Percentiles rank a stretch among this genome's conserved stretches.
Conservation (phyloP, 192 early-diverging fungal species). For the Entrophospora sp. region DNA sequence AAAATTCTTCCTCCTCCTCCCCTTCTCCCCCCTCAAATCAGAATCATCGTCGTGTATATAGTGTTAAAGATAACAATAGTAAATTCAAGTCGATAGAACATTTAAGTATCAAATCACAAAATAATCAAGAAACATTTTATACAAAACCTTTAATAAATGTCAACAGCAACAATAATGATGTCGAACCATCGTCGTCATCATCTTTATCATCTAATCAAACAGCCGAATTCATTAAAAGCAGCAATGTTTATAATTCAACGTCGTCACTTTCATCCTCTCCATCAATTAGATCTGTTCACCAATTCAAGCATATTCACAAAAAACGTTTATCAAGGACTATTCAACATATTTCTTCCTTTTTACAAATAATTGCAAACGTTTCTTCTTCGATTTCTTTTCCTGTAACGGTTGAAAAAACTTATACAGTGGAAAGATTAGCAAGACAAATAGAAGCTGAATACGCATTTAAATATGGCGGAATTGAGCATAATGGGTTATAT, state of each 20-base stretch:
- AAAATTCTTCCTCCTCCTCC: background rate
- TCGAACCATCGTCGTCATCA: too few species aligned
- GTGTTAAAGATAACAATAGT: too few species aligned
- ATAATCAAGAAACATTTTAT: too few species aligned
- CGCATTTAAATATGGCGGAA: conserved; percentile 30
- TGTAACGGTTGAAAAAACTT: conserved; percentile 42
- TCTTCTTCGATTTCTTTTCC: conserved; percentile 30
- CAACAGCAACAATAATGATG: too few species aligned
- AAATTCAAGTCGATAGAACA: too few species aligned
- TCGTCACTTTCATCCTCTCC: background rate
- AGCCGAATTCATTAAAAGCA: background rate
- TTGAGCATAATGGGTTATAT: conserved; percentile 18
- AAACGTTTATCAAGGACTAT: conserved; percentile 16
- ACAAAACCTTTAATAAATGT: too few species aligned
- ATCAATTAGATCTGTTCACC: conserved; percentile 6
- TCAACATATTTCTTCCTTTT: conserved; percentile 25
- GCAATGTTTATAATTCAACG: background rate
- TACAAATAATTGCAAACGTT: conserved; percentile 36
- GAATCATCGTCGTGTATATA: background rate
- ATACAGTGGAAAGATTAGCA: conserved; percentile 55
- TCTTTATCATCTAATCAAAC: too few species aligned
- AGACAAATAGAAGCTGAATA: conserved; percentile 65
- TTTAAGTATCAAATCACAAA: too few species aligned
- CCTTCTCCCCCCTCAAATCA: too few species aligned
- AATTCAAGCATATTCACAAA: conserved; percentile 12